Base-by-base conservation (phyloP, 352 stramenopile genomes). In the Phytophthora boehmeriae region DNA sequence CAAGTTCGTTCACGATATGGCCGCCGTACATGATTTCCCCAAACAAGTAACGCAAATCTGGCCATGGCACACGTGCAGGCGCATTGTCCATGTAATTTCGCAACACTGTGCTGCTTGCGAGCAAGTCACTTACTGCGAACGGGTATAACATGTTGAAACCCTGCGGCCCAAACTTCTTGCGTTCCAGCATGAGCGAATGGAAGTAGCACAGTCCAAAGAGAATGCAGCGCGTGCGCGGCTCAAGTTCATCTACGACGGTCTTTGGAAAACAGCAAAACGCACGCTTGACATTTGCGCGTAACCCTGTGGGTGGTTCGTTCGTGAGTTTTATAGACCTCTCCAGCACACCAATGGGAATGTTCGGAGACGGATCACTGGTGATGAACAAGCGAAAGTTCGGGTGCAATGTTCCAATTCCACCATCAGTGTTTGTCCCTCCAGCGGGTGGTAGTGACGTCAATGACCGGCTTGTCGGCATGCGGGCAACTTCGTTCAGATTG, bases 61-160 rank as follows among this genome's bases (percentile, higher is more conserved):
- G 83, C 91, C 92, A 98, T 28, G 92, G 91, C 2, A 97, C 88
- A 16, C 85, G 90, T 4, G 78, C 80, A 0, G 89, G 89, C 1
- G 85, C 88, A 45, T 93, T 97, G 35, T 98, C 92, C 90, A 97
- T 97, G 72, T 97, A 97, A 56, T 97, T 98, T 28, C 78, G 73
- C 4, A 98, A 58, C 44, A 97, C 88, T 0, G 84, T 89, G 17
- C 83, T 90, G 38, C 86, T 97, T 11, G 84, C 75, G 5, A 94
- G 65, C 19, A 98, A 66, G 51, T 98, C 91, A 19, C 89, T 94
- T 0, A 80, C 76, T 1, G 91, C 83, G 52, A 97, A 98, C 28
- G 90, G 90, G 47, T 98, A 98, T 28, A 84, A 64, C 75, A 97
- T 88, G 58, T 98, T 97, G 65, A 96, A 97, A 1, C 91, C 91